phyloP scores from a whole-genome alignment of 176 grass and related monocot genomes.

The Rhynchospora tenuis region DNA sequence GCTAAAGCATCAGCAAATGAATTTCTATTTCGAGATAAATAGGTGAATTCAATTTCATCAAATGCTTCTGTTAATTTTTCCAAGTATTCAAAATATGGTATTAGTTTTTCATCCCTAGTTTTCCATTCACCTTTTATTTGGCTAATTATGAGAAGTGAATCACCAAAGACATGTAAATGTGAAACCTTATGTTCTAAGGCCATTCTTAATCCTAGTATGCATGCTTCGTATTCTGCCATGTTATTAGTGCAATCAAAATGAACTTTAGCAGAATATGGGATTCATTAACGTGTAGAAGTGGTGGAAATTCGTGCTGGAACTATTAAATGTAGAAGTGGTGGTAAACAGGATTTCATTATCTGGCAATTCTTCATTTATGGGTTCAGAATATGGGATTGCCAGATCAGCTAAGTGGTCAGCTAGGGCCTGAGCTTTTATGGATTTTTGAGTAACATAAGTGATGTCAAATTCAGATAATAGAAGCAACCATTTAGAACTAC shows the following conservation, averaged over 20 bases:
- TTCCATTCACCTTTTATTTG: not conserved
- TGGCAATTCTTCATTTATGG: not conserved
- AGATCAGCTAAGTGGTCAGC: not conserved
- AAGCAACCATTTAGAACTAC: not conserved
- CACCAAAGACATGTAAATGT: not conserved
- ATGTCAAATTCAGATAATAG: not conserved
- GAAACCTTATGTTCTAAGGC: not conserved
- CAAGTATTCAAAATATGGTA: no score
- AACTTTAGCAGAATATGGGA: not conserved
- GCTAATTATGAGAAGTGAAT: not conserved
- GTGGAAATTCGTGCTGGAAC: not conserved
- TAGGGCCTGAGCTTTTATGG: not conserved
- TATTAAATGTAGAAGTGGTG: not conserved
- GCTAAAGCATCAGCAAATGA: no score
- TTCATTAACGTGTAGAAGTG: not conserved
- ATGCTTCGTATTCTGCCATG: slow-evolving; percentile 1
- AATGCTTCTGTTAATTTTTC: no score
- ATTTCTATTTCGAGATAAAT: no score
- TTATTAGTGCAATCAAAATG: not conserved
- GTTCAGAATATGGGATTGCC: not conserved
- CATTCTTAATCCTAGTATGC: not conserved
- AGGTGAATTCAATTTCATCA: no score
- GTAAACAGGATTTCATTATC: not conserved
- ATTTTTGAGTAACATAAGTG: not conserved
- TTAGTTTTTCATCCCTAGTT: no score